Base-by-base conservation (phyloP, 1,139 yeast genomes). In the Taiozyma sp. region DNA sequence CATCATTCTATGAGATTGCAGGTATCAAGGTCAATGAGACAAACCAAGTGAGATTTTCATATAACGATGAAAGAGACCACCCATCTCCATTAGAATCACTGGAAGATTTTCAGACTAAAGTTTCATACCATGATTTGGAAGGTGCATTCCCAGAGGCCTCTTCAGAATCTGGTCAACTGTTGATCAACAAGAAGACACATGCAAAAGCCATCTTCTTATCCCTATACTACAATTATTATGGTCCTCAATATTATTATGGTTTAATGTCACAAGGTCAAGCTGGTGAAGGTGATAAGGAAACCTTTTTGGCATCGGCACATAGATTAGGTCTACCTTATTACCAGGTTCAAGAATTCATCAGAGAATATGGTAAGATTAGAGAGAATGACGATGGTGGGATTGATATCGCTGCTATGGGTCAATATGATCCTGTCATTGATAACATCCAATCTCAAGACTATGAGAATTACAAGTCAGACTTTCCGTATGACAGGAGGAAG, bases 271-370 rank as follows among this genome's bases (percentile, higher is more conserved):
- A 88, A 68, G 91, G 91, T 7, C 81, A 87, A 1, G 85, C 84
- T 45, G 96, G 97, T 32, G 95, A 88, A 70, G 96, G 96, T 53
- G 96, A 89, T 65, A 89, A 88, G 64, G 97, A 89, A 62, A 88
- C 96, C 0, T 87, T 87, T 59, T 71, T 87, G 51, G 90, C 95
- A 0, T 90, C 93, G 0, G 87, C 95, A 1, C 77, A 78, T 47
- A 85, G 83, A 9, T 69, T 84, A 48, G 70, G 73, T 6, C 75
- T 81, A 49, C 76, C 81, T 2, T 85, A 73, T 56, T 86, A 88
- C 62, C 91, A 85, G 65, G 89, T 87, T 7, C 76, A 79, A 44
- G 63, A 56, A 44, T 59, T 37, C 35, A 57, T 56, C 35, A 50
- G 62, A 24, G 63, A 57, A 35, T 61, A 47, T 47, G 63, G 64